Evolutionary conservation across 257 asterid species (phyloP), one percentile per base, ranked within the genome.

Genomic region (Plantago ovata): DNA sequence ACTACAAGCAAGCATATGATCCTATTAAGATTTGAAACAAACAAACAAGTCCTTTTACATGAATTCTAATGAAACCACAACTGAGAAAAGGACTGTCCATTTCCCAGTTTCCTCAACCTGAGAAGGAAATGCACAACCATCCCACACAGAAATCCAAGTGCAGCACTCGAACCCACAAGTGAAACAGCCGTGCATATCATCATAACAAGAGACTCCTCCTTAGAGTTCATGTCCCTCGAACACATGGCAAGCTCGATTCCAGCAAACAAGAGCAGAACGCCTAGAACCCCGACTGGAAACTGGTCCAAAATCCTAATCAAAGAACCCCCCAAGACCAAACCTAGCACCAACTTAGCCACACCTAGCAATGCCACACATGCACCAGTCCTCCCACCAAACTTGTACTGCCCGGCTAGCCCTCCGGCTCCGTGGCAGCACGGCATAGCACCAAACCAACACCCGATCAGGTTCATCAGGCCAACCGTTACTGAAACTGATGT

Each of bases 381-480:
- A 4, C 94, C 96, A 20, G 84, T 75, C 69, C 94, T 79, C 20
- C 89, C 94, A n/a, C 96, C 96, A 57, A 87, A 87, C 36, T 82
- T 84, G 58, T 84, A 87, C 75, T 87, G 96, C 64, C 94, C 89
- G 5, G 87, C 93, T 3, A 87, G 73, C 20, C 96, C 96, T 10
- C 96, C 95, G 0, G 95, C 93, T 47, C 95, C 96, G 58, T 82
- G 93, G 78, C 96, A 84, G 44, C 75, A 61, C 3, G 96, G 93
- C 93, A 87, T 80, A 19, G 84, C 95, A 0, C 96, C 96, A 19
- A 87, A 85, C 96, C 87, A 85, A 66, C 95, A 80, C 48, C 93
- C 96, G 3, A 74, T 15, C 1, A 85, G 67, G 67, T 84, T 87
- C 96, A 87, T 84, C 41, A 82, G 47, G 38, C 96, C 96, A 3